Percentiles rank a stretch among this genome's conserved stretches.
Evolutionary conservation across 2,329 filamentous ascomycete species (phyloP).

Genomic region (Diplodia sapinea): DNA sequence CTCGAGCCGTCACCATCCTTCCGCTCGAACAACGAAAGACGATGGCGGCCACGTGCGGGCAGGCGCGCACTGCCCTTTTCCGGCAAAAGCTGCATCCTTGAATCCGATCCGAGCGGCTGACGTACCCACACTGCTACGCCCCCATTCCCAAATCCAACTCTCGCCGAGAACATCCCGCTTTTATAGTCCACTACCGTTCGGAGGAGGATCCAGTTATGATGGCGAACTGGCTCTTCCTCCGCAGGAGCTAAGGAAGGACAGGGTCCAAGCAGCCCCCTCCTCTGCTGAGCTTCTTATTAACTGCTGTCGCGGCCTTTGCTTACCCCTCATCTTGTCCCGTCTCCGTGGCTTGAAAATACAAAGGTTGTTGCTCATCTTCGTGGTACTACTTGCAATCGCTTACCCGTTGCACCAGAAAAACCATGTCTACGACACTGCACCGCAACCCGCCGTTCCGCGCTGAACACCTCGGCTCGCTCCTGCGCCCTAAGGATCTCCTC

Average conservation of each 20-base stretch:
- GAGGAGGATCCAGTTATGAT: conserved; percentile 7
- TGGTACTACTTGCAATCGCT: conserved; percentile 4
- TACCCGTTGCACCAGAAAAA: background rate
- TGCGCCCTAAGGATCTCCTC: conserved; percentile 67
- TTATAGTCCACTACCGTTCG: background rate
- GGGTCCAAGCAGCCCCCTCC: conserved; percentile 18
- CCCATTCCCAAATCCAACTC: background rate
- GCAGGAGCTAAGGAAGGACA: conserved; percentile 8
- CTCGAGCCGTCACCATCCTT: conserved; percentile 1
- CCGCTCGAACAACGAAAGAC: background rate
- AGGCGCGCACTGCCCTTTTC: background rate
- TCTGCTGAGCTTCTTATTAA: conserved; percentile 14
- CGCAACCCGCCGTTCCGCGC: conserved; percentile 68
- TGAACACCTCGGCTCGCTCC: conserved; percentile 72
- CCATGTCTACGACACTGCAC: conserved; percentile 28
- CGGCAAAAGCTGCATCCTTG: background rate
- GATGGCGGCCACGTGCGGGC: background rate
- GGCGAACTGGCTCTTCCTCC: background rate
- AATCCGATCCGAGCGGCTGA: conserved; percentile 11
- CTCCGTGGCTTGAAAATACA: background rate
- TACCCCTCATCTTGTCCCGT: conserved; percentile 10
- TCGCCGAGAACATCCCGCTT: conserved; percentile 16
- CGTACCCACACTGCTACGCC: conserved; percentile 2
- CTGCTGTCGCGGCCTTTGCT: conserved; percentile 4
- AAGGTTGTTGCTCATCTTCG: background rate